These are phyloP conservation scores for Mycena maculata DNA, from an alignment of 768 basidiomycete species.

Conservation along the genomic window DNA sequence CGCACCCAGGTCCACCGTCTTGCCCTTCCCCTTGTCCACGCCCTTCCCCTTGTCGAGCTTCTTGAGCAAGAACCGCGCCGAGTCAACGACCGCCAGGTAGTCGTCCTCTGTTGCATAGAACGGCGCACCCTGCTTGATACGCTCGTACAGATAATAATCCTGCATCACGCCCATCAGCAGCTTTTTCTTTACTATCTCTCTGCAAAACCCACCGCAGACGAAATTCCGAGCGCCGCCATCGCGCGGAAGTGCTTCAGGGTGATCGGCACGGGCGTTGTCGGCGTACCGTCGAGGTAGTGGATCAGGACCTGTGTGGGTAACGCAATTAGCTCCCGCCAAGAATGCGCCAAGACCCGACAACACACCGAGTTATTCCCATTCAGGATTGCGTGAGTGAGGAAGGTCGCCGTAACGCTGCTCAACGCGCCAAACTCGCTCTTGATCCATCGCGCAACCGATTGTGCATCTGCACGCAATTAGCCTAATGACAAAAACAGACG, in stretches of 20 bases:
- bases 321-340: constrained; percentile 1
- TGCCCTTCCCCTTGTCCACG: constrained; percentile 17
- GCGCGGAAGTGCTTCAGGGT: constrained; percentile 83
- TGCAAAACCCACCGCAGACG: constrained; percentile 59
- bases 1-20: constrained; percentile 2
- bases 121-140: constrained; percentile 73
- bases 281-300: constrained; percentile 23
- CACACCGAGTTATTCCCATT: constrained; percentile 67
- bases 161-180: constrained; percentile 37
- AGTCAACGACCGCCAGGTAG: constrained; percentile 54
- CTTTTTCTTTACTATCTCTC: neutral
- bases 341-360: constrained; percentile 4
- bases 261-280: constrained; percentile 62
- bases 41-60: constrained; percentile 36
- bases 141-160: constrained; percentile 66
- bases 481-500: neutral
- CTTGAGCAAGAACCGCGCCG: constrained; percentile 14
- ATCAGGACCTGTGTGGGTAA: constrained; percentile 15
- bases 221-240: constrained; percentile 73
- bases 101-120: constrained; percentile 80
- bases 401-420: constrained; percentile 70
- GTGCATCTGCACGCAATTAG: constrained; percentile 54
- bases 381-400: constrained; percentile 79
- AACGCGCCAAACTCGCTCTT: constrained; percentile 65
- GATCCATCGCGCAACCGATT: constrained; percentile 69